Evolutionary conservation across 2,329 filamentous ascomycete species (phyloP), one percentile per base, ranked within the genome.

Genomic region (Talaromyces rugulosus): DNA sequence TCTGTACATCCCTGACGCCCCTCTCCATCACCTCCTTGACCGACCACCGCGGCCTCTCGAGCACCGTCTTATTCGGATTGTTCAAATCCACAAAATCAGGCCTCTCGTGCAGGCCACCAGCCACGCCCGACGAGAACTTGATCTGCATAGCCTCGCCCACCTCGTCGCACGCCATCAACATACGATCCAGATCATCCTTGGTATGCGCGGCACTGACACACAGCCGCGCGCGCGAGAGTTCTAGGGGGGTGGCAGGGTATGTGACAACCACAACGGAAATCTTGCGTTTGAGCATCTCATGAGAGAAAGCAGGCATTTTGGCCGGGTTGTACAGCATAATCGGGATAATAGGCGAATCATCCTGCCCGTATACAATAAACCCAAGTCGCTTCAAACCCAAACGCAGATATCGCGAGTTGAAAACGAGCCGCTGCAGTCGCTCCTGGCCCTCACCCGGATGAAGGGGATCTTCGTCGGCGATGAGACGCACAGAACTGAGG

Each of bases 261-360:
- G 93, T 94, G 62, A 97, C 94, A 33, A 98, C 90, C 23, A 97
- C 94, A 56, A 97, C 91, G 0, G 93, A 93, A 68, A 98, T 96
- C 77, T 96, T 96, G 74, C 94, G 91, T 79, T 89, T 90, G 63
- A 97, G 85, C 94, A 98, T 97, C 77, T 96, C 94, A 73, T 96
- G 93, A 56, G 92, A 96, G 78, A 97, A 98, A 62, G 94, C 93
- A 2, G 93, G 89, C 82, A 98, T 96, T 81, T 97, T 98, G 71
- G 90, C 94, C 8, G 94, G 94, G 78, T 96, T 91, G 83, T 96
- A 98, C 33, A 98, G 86, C 74, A 96, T 85, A 66, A 97, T 78
- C 36, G 94, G 93, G 68, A 98, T 92, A 68, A 98, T 97, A 57
- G 94, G 94, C 1, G 92, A 96, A 77, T 98, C 94, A 71, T 97